Percentiles rank a stretch among this genome's conserved stretches.
phyloP scores from a whole-genome alignment of 2,329 filamentous ascomycete genomes.

The Aureobasidium sp. region DNA sequence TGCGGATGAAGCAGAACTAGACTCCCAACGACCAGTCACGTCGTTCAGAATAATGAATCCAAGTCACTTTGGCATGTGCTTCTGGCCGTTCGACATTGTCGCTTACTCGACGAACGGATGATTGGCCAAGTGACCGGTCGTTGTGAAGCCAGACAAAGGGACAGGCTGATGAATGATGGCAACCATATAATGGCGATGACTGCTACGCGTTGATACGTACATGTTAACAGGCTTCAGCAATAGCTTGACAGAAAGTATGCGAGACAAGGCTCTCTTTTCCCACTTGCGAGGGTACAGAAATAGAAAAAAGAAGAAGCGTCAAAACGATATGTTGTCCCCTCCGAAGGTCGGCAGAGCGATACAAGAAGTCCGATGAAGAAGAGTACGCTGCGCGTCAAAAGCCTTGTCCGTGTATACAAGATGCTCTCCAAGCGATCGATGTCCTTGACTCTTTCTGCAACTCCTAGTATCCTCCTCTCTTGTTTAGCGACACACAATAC shows the following conservation, averaged over 20 bases:
- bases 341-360: neutral
- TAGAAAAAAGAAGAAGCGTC: conserved; percentile 9
- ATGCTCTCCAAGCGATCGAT: conserved; percentile 9
- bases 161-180: neutral
- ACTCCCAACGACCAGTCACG: conserved; percentile 8
- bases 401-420: neutral
- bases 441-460: neutral
- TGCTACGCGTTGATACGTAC: conserved; percentile 14
- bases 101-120: neutral
- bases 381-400: neutral
- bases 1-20: neutral
- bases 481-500: neutral
- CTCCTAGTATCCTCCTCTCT: neutral
- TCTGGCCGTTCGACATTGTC: neutral
- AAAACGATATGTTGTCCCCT: conserved; percentile 2
- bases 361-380: conserved; percentile 3
- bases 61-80: neutral
- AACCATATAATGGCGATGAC: neutral
- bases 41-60: neutral
- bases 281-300: conserved; percentile 1
- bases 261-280: neutral
- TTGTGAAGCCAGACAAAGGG: neutral
- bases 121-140: neutral
- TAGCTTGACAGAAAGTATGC: neutral
- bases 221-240: conserved; percentile 10